Evolutionary conservation across 352 stramenopile species (phyloP), one percentile per base, ranked within the genome.

Genomic region (Phytophthora fragariae): DNA sequence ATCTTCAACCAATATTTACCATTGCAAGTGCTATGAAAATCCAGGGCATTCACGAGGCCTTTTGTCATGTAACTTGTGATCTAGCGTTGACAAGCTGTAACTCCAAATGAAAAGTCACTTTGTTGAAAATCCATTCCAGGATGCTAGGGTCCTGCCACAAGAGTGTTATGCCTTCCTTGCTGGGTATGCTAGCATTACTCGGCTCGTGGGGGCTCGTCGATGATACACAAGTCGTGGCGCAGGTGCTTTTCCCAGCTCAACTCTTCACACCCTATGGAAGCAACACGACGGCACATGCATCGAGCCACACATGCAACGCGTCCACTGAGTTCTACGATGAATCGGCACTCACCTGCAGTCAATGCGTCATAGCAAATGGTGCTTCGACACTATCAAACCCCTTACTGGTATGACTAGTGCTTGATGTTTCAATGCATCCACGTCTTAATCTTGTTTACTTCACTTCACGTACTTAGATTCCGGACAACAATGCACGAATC

Each of bases 251-350:
- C 1, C 63, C 64, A 17, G 29, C 6, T 15, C 47, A 73, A 19
- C 41, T 71, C 46, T 76, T 73, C 31, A 39, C 7, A 2, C 39
- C n/a, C 15, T 41, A 55, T 55, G 29, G 54, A 27, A 60, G 12
- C 10, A 65, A 15, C 31, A 67, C 54, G n/a, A 57, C 57, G 17
- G 27, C 11, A 17, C 15, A 68, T 50, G 35, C 54, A 41, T 77
- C 58, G 9, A 77, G 56, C 1, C 29, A 29, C 5, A 71, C 65
- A 2, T 92, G 86, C 65, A 72, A 80, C 49, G 33, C 70, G 1
- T 61, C 52, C 11, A 81, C 56, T 1, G 76, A 93, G 59, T 93
- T 82, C 71, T 93, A 86, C 50, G 84, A 93, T 64, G 65, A 81
- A 61, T 61, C 78, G 1, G 68, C 83, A n/a, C 76, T 93, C 11